Evolutionary conservation across 2,329 filamentous ascomycete species (phyloP).

Genomic region (Daldinia sp.): DNA sequence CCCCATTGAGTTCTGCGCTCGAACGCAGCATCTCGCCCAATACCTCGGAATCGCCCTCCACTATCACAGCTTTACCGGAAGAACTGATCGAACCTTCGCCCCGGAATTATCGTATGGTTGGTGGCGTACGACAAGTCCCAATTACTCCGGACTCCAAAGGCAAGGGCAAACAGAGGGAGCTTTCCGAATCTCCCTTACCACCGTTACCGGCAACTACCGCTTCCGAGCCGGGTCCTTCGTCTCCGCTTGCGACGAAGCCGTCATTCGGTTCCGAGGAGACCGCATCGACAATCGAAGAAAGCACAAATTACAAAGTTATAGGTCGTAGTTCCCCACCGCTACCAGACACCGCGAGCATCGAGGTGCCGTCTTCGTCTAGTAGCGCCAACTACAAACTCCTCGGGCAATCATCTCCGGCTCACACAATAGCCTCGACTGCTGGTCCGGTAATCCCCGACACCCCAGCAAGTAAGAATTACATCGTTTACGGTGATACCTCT

Average conservation of each 20-base stretch:
- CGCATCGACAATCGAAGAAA: slow-evolving; percentile 55
- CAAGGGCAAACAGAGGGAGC: slow-evolving; percentile 53
- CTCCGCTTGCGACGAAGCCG: slow-evolving; percentile 45
- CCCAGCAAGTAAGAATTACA: slow-evolving; percentile 57
- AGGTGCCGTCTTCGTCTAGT: slow-evolving; percentile 53
- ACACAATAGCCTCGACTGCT: slow-evolving; percentile 50
- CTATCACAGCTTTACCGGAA: slow-evolving; percentile 47
- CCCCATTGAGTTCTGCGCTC: slow-evolving; percentile 57
- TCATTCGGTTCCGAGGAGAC: slow-evolving; percentile 53
- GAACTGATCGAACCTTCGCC: slow-evolving; percentile 49
- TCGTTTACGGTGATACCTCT: slow-evolving; percentile 58
- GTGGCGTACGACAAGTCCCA: slow-evolving; percentile 63
- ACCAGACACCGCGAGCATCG: slow-evolving; percentile 53
- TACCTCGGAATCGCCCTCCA: slow-evolving; percentile 47
- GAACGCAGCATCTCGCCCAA: slow-evolving; percentile 54
- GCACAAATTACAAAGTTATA: slow-evolving; percentile 64
- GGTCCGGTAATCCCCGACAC: slow-evolving; percentile 46
- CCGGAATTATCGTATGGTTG: slow-evolving; percentile 63
- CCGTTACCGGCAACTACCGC: slow-evolving; percentile 44
- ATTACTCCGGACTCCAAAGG: slow-evolving; percentile 51
- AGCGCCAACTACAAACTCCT: slow-evolving; percentile 62
- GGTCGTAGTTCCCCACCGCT: slow-evolving; percentile 55
- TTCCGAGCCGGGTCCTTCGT: slow-evolving; percentile 33
- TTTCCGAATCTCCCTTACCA: slow-evolving; percentile 44
- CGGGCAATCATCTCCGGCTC: slow-evolving; percentile 58